Base-by-base conservation (phyloP, 352 stramenopile genomes). In the Phytophthora constricta region DNA sequence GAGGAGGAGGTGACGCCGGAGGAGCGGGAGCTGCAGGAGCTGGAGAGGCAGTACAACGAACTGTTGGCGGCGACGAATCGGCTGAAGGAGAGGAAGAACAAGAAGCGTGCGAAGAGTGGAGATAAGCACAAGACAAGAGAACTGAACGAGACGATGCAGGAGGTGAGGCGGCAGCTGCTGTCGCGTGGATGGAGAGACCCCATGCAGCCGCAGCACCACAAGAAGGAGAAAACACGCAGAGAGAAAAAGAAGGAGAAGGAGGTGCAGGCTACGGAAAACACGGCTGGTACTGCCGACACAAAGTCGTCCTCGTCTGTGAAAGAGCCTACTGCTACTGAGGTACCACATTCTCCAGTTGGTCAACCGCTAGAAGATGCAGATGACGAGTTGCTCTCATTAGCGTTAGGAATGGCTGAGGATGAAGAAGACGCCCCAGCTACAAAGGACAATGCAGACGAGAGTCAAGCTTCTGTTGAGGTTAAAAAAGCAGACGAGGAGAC, bases 71-170 rank as follows among this genome's bases (percentile, higher is more conserved):
- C 65, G 2, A 25, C 80, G 26, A 65, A 74, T n/a, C 76, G 83
- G 14, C 61, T 82, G 0, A 85, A 82, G 41, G 65, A 80, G 20
- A 70, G 73, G 4, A 90, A 90, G 59, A 82, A 62, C 43, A 90
- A 86, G 45, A 89, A 87, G 60, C 89, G 89, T 59, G 67, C 80
- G 28, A 72, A 77, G 23, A 80, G 80, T 27, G 82, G 82, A 17
- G 69, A 72, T 25, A 67, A 83, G 25, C 31, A 58, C 1, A 72
- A 75, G 45, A 70, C 46, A 1, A 69, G 82, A 7, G 69, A 87
- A 23, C 39, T 79, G 43, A 76, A 80, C 22, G 74, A 76, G 0
- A 72, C 78, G 45, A 23, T 89, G 45, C 78, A 75, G 23, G 65
- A 73, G 0, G 81, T 75, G 11, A 64, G 85, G 45, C 74, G 80